Evolutionary conservation across 352 stramenopile species (phyloP).

Genomic region (Phytophthora cryptogea): DNA sequence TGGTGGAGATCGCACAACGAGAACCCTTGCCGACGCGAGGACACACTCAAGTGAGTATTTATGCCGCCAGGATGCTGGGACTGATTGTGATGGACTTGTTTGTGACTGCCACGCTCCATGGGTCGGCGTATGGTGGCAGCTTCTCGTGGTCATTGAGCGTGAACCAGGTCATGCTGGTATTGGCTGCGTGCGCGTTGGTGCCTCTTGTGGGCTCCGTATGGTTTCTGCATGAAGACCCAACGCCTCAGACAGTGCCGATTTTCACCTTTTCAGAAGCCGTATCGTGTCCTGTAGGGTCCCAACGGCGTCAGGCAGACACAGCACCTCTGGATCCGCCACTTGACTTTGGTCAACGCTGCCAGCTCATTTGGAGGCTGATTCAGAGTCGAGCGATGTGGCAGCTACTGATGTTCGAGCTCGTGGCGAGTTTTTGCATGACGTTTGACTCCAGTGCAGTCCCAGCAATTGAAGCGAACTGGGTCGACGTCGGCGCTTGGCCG

Average conservation of each 20-base stretch:
- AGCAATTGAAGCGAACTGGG: constrained; percentile 67
- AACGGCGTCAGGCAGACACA: constrained; percentile 1
- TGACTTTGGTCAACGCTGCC: constrained; percentile 35
- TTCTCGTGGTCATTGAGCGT: constrained; percentile 49
- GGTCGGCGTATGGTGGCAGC: constrained; percentile 55
- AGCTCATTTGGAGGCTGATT: constrained; percentile 62
- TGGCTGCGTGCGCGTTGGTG: constrained; percentile 42
- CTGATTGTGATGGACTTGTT: constrained; percentile 58
- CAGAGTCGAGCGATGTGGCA: constrained; percentile 80
- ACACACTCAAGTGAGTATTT: constrained; percentile 60
- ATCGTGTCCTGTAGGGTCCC: constrained; percentile 5
- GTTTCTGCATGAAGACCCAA: constrained; percentile 55
- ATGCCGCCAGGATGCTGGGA: constrained; percentile 45
- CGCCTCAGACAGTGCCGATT: constrained; percentile 15
- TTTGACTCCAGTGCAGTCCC: constrained; percentile 53
- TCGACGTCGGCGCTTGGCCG: constrained; percentile 52
- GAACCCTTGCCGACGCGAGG: constrained; percentile 60
- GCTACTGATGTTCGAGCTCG: constrained; percentile 67
- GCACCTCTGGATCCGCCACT: constrained; percentile 15
- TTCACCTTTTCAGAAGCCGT: constrained; percentile 14
- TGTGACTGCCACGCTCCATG: constrained; percentile 59
- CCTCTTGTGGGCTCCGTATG: constrained; percentile 55
- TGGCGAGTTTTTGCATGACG: constrained; percentile 58
- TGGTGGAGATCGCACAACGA: constrained; percentile 73
- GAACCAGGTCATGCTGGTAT: constrained; percentile 38